Conservation (phyloP, 768 basidiomycete genomes). For the Lyophyllum shimeji region DNA sequence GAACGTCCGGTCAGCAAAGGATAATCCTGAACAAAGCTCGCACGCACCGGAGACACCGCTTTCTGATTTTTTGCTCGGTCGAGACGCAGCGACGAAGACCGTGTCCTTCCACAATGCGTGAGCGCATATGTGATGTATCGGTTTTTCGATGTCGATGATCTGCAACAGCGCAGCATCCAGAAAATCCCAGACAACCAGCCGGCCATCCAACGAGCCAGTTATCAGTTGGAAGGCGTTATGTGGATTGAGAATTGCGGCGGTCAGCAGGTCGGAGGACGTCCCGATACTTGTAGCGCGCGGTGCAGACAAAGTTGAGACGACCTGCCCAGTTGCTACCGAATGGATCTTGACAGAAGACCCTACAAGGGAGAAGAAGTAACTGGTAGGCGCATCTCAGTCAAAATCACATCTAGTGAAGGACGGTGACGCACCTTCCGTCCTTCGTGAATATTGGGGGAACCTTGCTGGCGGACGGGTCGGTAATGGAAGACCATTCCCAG, state of each 20-base stretch:
- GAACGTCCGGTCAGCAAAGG: slow-evolving; percentile 7
- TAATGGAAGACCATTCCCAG: slow-evolving; percentile 73
- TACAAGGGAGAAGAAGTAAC: slow-evolving; percentile 88
- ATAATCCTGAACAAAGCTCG: background rate
- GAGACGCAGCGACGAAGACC: slow-evolving; percentile 69
- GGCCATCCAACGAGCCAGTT: slow-evolving; percentile 82
- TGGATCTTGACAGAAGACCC: slow-evolving; percentile 85
- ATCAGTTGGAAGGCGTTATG: slow-evolving; percentile 89
- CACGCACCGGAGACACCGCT: slow-evolving; percentile 28
- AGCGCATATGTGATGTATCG: slow-evolving; percentile 69
- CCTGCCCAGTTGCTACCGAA: slow-evolving; percentile 72
- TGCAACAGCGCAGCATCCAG: slow-evolving; percentile 79
- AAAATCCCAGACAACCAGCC: slow-evolving; percentile 90
- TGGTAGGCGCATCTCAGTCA: too few relatives aligned
- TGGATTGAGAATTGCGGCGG: slow-evolving; percentile 76
- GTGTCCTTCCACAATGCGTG: slow-evolving; percentile 68
- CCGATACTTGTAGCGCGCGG: slow-evolving; percentile 37
- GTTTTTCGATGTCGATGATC: slow-evolving; percentile 67
- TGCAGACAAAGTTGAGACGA: slow-evolving; percentile 79
- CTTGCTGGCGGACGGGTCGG: slow-evolving; percentile 63
- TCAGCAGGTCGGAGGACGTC: slow-evolving; percentile 53
- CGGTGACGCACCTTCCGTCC: slow-evolving; percentile 69
- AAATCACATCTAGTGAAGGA: too few relatives aligned
- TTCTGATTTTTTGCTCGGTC: slow-evolving; percentile 44
- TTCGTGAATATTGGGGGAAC: slow-evolving; percentile 80